Evolutionary conservation across 805 yeast genomes (phyloP), one percentile per base, ranked within the genome.

Genomic region (Blastobotrys mokoenaii): DNA sequence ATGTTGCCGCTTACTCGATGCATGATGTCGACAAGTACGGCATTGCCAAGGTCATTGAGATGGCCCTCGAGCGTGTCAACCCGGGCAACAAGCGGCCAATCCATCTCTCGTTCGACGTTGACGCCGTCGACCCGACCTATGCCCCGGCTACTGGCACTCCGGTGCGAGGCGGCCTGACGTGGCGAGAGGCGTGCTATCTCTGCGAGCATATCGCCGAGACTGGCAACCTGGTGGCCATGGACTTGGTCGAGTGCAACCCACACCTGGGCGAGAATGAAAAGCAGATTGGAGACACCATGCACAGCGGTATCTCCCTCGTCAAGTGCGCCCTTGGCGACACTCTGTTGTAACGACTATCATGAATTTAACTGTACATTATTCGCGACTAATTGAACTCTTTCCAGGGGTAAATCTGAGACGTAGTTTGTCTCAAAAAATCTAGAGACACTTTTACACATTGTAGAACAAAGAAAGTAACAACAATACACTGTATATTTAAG

Each of bases 81-180:
- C 95, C 95, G 12, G 73, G 76, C 45, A 74, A 78, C 16, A 69
- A 73, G 45, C 66, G 74, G 11, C 97, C 98, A 41, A 74, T 93
- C 51, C 96, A 90, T 69, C 67, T 93, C 53, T 82, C 94, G 22
- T 90, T 89, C 62, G 98, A 90, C 61, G 97, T 90, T 38, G 98
- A 90, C 66, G 97, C 97, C 37, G 82, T 93, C 47, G 98, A 90
- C 66, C 97, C 97, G 40, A 73, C 79, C 50, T 88, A 72, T 60
- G 96, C 93, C 11, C 97, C 96, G 15, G 95, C 97, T 34, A 90
- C 98, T 1, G 98, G 98, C 45, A 93, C 98, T 1, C 90, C 97
- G 37, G 98, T 90, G 12, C 80, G 95, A 63, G 97, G 97, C 52
- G 98, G 98, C 2, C 71, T 90, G 52, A 82, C 96, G 7, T 74